Evolutionary conservation across 1,284 basidiomycete species (phyloP).

Genomic region (Moesziomyces sp.): DNA sequence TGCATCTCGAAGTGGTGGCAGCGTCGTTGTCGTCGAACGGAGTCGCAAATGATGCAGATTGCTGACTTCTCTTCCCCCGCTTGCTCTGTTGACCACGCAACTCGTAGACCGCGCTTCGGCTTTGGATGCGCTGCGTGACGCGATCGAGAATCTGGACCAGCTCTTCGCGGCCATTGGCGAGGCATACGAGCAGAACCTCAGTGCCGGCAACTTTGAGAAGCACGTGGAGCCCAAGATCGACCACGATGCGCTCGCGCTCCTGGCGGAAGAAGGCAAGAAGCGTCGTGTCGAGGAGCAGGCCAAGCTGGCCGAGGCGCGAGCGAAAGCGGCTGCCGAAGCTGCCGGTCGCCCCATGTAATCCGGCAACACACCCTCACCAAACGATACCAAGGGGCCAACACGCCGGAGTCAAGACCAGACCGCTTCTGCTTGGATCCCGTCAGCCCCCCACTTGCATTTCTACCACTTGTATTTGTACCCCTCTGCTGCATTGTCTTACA

Average conservation of each 20-base stretch:
- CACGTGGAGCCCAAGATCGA: slow-evolving; percentile 51
- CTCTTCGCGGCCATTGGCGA: slow-evolving; percentile 59
- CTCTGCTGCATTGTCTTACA: slow-evolving; percentile 13
- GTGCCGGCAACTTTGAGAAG: slow-evolving; percentile 52
- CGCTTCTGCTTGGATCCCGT: neutral
- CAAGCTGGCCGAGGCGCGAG: slow-evolving; percentile 34
- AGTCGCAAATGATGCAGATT: neutral
- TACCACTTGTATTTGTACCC: slow-evolving; percentile 38
- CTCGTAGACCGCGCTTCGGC: slow-evolving; percentile 46
- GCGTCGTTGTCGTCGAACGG: neutral
- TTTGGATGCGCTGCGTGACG: slow-evolving; percentile 58
- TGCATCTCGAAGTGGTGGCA: slow-evolving; percentile 12
- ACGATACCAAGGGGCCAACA: neutral
- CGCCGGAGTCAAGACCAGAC: no score
- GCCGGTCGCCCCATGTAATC: slow-evolving; percentile 43
- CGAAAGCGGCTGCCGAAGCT: slow-evolving; percentile 32
- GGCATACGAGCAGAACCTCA: slow-evolving; percentile 54
- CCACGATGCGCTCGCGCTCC: slow-evolving; percentile 36
- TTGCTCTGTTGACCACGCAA: neutral
- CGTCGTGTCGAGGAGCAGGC: slow-evolving; percentile 40
- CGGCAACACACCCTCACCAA: neutral
- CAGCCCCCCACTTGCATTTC: slow-evolving; percentile 10
- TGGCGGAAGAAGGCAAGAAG: slow-evolving; percentile 44
- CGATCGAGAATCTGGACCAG: slow-evolving; percentile 58
- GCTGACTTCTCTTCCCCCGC: neutral